Evolutionary conservation across 352 stramenopile genomes (phyloP).

Genomic region (Phytophthora sojae): DNA sequence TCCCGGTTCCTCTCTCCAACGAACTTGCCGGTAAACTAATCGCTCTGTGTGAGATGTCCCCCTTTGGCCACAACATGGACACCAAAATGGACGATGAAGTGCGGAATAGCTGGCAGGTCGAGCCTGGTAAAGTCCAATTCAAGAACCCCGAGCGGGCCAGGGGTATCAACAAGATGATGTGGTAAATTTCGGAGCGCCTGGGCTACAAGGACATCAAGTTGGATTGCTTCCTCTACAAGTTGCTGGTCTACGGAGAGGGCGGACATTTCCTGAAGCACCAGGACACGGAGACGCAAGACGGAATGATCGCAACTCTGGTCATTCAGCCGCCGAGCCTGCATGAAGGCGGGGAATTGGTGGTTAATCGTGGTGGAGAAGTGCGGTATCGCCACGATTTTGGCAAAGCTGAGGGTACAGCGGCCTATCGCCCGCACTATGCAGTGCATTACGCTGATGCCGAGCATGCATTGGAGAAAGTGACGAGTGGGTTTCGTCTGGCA

Average conservation of each 20-base stretch:
- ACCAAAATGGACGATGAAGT: slow-evolving; percentile 14
- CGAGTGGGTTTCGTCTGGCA: slow-evolving; percentile 14
- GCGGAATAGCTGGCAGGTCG: slow-evolving; percentile 18
- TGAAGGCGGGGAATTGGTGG: slow-evolving; percentile 28
- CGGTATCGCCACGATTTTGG: slow-evolving; percentile 30
- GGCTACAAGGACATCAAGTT: slow-evolving; percentile 10
- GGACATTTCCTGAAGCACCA: slow-evolving; percentile 51
- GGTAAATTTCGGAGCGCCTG: not conserved
- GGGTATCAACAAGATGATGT: no score
- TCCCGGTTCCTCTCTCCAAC: not conserved
- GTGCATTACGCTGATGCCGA: slow-evolving; percentile 34
- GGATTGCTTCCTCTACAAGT: slow-evolving; percentile 47
- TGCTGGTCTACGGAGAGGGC: slow-evolving; percentile 53
- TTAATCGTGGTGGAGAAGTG: slow-evolving; percentile 15
- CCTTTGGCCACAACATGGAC: slow-evolving; percentile 16
- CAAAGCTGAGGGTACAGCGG: slow-evolving; percentile 9
- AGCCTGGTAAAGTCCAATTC: slow-evolving; percentile 13
- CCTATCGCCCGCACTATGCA: slow-evolving; percentile 23
- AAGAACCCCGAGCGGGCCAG: slow-evolving; percentile 3
- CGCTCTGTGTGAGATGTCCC: slow-evolving; percentile 19
- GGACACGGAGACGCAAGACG: slow-evolving; percentile 63
- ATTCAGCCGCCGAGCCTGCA: slow-evolving; percentile 41
- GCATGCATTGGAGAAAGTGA: slow-evolving; percentile 24
- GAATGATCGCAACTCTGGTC: slow-evolving; percentile 61
- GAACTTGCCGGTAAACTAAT: slow-evolving; percentile 20